Base-by-base conservation (phyloP, 768 basidiomycete species). In the Boletales sp. region DNA sequence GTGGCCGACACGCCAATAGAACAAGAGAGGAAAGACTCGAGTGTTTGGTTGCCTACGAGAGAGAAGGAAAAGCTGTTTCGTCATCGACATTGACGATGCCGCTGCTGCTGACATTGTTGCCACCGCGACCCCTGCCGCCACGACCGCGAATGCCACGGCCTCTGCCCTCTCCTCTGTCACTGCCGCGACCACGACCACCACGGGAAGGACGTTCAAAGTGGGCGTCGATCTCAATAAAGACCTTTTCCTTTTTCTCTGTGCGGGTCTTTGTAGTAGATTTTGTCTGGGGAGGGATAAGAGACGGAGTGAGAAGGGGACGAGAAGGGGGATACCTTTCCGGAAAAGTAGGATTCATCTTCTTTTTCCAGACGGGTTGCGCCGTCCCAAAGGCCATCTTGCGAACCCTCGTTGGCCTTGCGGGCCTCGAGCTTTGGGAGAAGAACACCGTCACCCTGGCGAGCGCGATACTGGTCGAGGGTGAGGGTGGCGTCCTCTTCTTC, bases 401-500 rank as follows among this genome's bases (percentile, higher is more conserved):
- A 77, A 53, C 89, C 89, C 50, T 92, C 91, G 68, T 90, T 89
- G 60, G 86, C 91, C 70, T 85, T 81, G 50, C 80, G 73, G 35
- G 69, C 70, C 68, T 94, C 91, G 65, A 92, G 79, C 73, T 93
- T 90, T 63, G 87, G 89, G 41, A 92, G 69, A 61, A 69, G 63
- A 40, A 76, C 63, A 1, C 80, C 78, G 63, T 85, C 84, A 68
- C 81, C 83, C 69, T 87, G 76, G 71, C 91, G 83, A 58, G 91
- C 87, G 53, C 89, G 76, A 75, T 94, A 98, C 67, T 97, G 87
- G 44, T 96, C 94, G 65, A 94, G 79, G 37, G 94, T 94, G 63
- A 96, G 81, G 39, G 90, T 93, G 72, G 93, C 90, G 70, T 94
- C 92, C 67, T 93, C 90, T 64, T 94, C 91, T 59, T 94, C 92